Conservation (phyloP, 2,329 filamentous ascomycete species). For the Sporothrix variecibatus region DNA sequence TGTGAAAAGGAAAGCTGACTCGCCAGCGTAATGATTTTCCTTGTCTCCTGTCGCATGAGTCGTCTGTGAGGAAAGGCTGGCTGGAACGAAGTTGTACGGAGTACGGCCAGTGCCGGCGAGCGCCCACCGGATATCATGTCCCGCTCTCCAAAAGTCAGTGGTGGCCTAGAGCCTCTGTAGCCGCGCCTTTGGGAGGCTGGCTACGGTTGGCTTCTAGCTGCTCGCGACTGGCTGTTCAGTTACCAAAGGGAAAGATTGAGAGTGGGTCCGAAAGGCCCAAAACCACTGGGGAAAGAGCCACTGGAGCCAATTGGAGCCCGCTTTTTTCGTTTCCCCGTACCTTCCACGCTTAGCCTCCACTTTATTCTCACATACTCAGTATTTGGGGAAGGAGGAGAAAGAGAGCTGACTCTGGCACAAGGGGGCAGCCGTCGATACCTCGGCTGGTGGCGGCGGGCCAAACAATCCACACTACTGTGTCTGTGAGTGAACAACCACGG, state of each 20-base stretch:
- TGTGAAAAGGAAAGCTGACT: not conserved
- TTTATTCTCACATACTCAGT: too few species aligned
- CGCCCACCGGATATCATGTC: not conserved
- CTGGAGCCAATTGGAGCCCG: not conserved
- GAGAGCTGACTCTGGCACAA: not conserved
- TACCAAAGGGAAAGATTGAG: not conserved
- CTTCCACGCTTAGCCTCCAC: not conserved
- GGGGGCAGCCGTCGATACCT: conserved; percentile 5
- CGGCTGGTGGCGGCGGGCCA: conserved; percentile 20
- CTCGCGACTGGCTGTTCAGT: not conserved
- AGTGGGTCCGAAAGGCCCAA: not conserved
- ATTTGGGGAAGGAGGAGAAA: too few species aligned
- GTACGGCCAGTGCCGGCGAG: too few species aligned
- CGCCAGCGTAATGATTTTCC: not conserved
- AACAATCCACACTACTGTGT: not conserved
- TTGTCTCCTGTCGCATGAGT: not conserved
- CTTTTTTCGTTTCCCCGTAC: conserved; percentile 1
- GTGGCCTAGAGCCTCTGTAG: not conserved
- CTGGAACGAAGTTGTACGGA: not conserved
- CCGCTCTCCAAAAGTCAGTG: not conserved
- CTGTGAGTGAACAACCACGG: not conserved
- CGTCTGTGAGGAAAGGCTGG: not conserved
- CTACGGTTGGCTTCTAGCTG: not conserved
- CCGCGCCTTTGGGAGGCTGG: not conserved
- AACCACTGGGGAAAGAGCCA: not conserved